Conservation (phyloP, 441 rosid species). For the Corymbia citriodora region DNA sequence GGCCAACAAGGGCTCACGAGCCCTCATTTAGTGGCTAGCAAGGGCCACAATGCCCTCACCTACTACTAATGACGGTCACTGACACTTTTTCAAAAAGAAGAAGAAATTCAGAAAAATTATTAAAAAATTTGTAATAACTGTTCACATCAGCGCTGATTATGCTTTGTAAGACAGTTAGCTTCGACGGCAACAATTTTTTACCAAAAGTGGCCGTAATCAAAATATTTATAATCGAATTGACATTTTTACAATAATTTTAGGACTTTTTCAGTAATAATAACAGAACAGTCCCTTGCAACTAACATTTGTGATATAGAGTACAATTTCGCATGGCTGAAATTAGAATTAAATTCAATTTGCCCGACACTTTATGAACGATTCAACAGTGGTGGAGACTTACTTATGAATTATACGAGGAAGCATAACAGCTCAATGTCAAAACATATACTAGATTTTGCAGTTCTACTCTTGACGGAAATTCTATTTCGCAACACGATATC, state of each 20-base stretch:
- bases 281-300: not conserved
- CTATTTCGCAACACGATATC: not conserved
- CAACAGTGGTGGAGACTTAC: not conserved
- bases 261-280: not conserved
- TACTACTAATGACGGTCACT: not conserved
- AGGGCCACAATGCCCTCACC: not conserved
- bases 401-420: fast-evolving
- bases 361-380: not conserved
- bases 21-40: not conserved
- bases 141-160: fast-evolving
- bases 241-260: not conserved
- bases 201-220: not conserved
- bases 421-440: not conserved
- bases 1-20: fast-evolving
- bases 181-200: fast-evolving
- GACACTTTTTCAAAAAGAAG: not conserved
- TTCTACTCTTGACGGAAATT: fast-evolving
- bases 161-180: fast-evolving
- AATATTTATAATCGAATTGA: not conserved
- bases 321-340: not conserved
- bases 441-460: not conserved
- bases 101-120: not conserved
- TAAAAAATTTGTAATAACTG: not conserved
- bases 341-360: not conserved
- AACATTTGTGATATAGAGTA: not conserved